Conservation (phyloP, 2,329 filamentous ascomycete species). For the Alternaria arbusti region DNA sequence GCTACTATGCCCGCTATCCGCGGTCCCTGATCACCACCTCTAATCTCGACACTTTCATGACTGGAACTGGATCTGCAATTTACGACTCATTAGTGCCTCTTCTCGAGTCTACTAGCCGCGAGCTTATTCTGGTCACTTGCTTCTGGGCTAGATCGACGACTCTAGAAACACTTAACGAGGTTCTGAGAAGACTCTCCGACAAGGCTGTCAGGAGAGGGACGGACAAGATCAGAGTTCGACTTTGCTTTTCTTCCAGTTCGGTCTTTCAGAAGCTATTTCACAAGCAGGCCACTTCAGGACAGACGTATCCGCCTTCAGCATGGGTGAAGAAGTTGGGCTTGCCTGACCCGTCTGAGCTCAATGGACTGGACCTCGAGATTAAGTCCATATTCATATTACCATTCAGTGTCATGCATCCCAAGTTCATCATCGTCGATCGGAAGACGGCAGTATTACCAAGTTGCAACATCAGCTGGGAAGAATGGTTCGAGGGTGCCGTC, state of each 20-base stretch:
- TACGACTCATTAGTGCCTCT: conserved; percentile 63
- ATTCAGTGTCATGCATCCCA: conserved; percentile 87
- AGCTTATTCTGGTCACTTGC: conserved; percentile 79
- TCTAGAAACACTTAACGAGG: conserved; percentile 62
- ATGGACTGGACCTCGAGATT: conserved; percentile 70
- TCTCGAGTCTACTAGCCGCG: conserved; percentile 65
- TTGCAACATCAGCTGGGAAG: conserved; percentile 85
- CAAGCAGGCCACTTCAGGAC: conserved; percentile 66
- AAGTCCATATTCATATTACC: conserved; percentile 82
- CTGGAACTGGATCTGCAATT: conserved; percentile 55
- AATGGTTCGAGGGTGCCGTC: conserved; percentile 83
- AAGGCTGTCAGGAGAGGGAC: conserved; percentile 45
- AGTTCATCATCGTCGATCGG: conserved; percentile 78
- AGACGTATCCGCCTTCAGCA: conserved; percentile 63
- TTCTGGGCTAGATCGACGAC: conserved; percentile 77
- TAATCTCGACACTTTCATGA: conserved; percentile 45
- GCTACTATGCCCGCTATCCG: conserved; percentile 49
- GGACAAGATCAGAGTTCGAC: conserved; percentile 64
- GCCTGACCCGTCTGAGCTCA: conserved; percentile 61
- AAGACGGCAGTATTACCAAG: conserved; percentile 72
- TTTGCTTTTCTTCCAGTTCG: conserved; percentile 78
- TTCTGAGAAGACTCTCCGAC: conserved; percentile 66
- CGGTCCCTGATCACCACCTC: conserved; percentile 44
- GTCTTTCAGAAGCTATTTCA: conserved; percentile 78
- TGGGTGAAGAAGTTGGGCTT: conserved; percentile 71